Conservation (phyloP, 345 rosid genomes). For the Lumnitzera littorea region DNA sequence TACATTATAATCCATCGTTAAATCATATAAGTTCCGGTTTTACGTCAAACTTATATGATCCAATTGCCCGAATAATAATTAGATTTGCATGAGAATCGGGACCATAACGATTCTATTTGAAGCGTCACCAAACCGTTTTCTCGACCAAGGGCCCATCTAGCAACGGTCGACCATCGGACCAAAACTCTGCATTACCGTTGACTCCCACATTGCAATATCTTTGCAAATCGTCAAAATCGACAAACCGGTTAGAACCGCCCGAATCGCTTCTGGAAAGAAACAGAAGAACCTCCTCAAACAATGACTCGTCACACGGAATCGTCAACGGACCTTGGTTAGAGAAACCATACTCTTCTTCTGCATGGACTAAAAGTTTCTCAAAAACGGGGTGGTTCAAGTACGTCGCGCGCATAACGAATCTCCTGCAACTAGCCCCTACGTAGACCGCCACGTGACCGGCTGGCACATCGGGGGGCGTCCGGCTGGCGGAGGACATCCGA, state of each 20-base stretch:
- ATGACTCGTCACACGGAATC: constrained; percentile 79
- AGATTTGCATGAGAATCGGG: too few species aligned
- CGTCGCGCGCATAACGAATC: constrained; percentile 79
- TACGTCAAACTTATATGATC: too few species aligned
- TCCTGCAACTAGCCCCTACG: constrained; percentile 50
- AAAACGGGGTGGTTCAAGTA: constrained; percentile 82
- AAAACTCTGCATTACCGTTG: constrained; percentile 33
- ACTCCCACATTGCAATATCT: constrained; percentile 43
- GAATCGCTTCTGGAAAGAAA: constrained; percentile 52
- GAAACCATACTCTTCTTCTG: constrained; percentile 93
- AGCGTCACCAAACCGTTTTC: constrained; percentile 37
- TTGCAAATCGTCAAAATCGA: constrained; percentile 45
- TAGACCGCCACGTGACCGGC: constrained; percentile 82
- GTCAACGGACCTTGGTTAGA: constrained; percentile 60
- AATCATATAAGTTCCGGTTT: too few species aligned
- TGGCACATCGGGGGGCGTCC: constrained; percentile 74
- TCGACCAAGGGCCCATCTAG: constrained; percentile 39
- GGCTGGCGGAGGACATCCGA: constrained; percentile 38
- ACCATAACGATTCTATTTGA: not conserved
- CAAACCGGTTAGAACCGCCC: constrained; percentile 32
- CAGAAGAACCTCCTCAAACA: constrained; percentile 68
- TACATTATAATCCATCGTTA: too few species aligned
- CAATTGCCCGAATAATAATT: too few species aligned
- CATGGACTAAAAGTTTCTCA: constrained; percentile 47
- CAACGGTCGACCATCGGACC: constrained; percentile 74